phyloP scores from a whole-genome alignment of 2,329 filamentous ascomycete species.

The Xylariaceae sp. region DNA sequence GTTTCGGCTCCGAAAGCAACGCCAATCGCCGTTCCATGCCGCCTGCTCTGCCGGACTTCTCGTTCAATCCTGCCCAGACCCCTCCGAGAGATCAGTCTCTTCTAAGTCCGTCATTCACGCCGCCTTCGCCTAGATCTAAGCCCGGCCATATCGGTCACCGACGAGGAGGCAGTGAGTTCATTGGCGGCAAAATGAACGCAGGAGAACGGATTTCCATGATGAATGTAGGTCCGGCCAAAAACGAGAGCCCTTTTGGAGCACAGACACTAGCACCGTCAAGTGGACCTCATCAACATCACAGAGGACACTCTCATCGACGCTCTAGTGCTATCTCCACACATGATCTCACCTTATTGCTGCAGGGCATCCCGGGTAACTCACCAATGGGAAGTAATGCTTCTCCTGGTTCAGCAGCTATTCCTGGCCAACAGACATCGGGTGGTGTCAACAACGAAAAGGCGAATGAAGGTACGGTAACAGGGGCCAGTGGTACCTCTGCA shows the following conservation, averaged over 20 bases:
- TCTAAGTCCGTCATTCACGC: constrained; percentile 53
- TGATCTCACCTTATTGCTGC: constrained; percentile 67
- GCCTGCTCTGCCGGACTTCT: constrained; percentile 46
- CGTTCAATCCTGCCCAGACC: constrained; percentile 48
- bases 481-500: constrained; percentile 15
- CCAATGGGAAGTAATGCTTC: constrained; percentile 57
- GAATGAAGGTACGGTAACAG: constrained; percentile 15
- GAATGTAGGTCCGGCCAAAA: constrained; percentile 65
- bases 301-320: constrained; percentile 74
- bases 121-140: constrained; percentile 43
- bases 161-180: constrained; percentile 79
- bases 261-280: constrained; percentile 49
- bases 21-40: constrained; percentile 29
- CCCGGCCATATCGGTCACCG: constrained; percentile 68
- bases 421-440: constrained; percentile 26
- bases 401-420: constrained; percentile 52
- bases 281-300: constrained; percentile 44
- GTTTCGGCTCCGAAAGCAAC: constrained; percentile 30
- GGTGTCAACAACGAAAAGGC: constrained; percentile 13
- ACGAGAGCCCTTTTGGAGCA: constrained; percentile 52
- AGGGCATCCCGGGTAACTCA: constrained; percentile 47
- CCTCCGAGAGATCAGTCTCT: constrained; percentile 31
- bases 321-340: constrained; percentile 80
- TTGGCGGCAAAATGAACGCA: constrained; percentile 63
- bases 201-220: constrained; percentile 55